A percentile compares a stretch with the other conserved stretches of the same genome.
These are phyloP conservation scores for Dinochytrium kinnereticum DNA, from an alignment of 371 early-diverging fungal genomes.

Conservation along the genomic window DNA sequence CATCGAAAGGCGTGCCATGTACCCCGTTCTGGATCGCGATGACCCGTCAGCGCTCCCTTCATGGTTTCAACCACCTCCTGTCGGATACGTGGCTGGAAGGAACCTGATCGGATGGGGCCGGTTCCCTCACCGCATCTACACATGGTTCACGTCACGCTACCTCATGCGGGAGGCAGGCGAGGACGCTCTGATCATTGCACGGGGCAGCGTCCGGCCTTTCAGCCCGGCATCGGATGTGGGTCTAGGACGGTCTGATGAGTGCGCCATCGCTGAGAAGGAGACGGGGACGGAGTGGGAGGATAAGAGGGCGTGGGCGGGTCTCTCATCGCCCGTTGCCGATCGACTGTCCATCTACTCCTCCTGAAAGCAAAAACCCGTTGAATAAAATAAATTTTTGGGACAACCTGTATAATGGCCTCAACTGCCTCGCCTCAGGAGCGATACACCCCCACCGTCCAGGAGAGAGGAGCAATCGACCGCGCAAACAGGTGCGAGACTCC, in stretches of 20 bases:
- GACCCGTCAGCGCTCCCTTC: background rate
- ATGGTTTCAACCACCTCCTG: slow-evolving; percentile 29
- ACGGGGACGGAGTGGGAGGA: slow-evolving; percentile 19
- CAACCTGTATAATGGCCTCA: background rate
- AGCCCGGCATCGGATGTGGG: slow-evolving; percentile 3
- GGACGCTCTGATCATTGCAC: slow-evolving; percentile 38
- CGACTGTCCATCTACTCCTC: background rate
- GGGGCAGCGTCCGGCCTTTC: slow-evolving; percentile 23
- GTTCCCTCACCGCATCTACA: slow-evolving; percentile 38
- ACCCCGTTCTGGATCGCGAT: slow-evolving; percentile 12
- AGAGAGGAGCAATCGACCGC: slow-evolving; percentile 5
- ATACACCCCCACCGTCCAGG: slow-evolving; percentile 2
- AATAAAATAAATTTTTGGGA: background rate
- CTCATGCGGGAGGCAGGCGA: slow-evolving; percentile 39
- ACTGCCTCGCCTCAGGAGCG: background rate
- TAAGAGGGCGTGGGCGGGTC: slow-evolving; percentile 6
- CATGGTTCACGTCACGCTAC: slow-evolving; percentile 42
- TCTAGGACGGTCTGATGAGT: slow-evolving; percentile 15
- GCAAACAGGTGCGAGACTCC: background rate
- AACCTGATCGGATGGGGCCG: slow-evolving; percentile 43
- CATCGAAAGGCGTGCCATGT: slow-evolving; percentile 4
- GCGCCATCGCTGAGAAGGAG: slow-evolving; percentile 8
- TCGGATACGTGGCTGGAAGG: slow-evolving; percentile 44
- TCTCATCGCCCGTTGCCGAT: background rate
- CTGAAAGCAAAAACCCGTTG: background rate